Percentiles rank a stretch among this genome's conserved stretches.
Conservation (phyloP, 805 yeast genomes). For the Metschnikowia borealis region DNA sequence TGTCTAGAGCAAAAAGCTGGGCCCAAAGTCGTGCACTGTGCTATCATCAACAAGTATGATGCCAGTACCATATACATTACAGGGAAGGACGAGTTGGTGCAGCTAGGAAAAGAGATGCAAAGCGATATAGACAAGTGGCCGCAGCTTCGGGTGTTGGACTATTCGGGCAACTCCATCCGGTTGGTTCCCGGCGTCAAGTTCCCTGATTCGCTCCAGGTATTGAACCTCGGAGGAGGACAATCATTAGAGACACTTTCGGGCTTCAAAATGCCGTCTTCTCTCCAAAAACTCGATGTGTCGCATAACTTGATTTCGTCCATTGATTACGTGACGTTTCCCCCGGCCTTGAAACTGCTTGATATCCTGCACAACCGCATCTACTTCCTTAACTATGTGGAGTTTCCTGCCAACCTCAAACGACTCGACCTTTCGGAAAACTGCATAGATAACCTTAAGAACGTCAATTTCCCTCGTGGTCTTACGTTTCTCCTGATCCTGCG, state of each 20-base stretch:
- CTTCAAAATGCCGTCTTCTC: conserved; percentile 33
- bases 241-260: conserved; percentile 39
- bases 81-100: conserved; percentile 29
- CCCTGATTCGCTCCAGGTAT: conserved; percentile 34
- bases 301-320: conserved; percentile 32
- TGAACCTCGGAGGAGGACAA: conserved; percentile 39
- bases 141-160: conserved; percentile 32
- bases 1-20: conserved; percentile 21
- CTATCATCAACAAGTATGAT: conserved; percentile 37
- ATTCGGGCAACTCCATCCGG: conserved; percentile 34
- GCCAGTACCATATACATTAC: conserved; percentile 31
- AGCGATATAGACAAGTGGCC: conserved; percentile 34
- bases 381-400: conserved; percentile 36
- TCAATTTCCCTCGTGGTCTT: conserved; percentile 33
- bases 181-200: conserved; percentile 38
- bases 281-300: conserved; percentile 30
- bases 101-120: conserved; percentile 35
- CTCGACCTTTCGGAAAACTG: conserved; percentile 39
- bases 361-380: conserved; percentile 36
- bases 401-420: conserved; percentile 27
- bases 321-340: conserved; percentile 35
- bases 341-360: conserved; percentile 29
- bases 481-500: conserved; percentile 28
- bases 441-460: conserved; percentile 35
- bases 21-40: conserved; percentile 33